Base-by-base conservation (phyloP, 2,329 filamentous ascomycete species). In the Monilinia fructicola region DNA sequence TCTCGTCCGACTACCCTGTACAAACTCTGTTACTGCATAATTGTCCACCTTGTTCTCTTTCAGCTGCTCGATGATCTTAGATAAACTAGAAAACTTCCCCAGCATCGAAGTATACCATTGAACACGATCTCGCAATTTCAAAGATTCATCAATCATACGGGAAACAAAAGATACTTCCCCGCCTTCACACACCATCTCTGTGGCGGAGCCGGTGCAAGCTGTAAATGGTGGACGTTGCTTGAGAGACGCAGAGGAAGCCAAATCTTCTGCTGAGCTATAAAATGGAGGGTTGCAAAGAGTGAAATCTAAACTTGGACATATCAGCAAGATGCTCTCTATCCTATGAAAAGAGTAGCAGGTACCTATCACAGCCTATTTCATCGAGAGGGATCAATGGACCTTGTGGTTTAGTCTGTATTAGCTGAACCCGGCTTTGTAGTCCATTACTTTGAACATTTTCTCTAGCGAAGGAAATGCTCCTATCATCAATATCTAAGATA, bases 261-360 rank as follows among this genome's bases (percentile, higher is more conserved):
- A 85, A 61, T 96, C 92, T 6, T 83, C 78, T 3, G 84, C 79
- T 0, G 91, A 93, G n/a, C 82, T 78, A 80, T 97, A 98, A 79
- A 99, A 99, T 0, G 95, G 95, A 0, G 95, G 95, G 72, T 99
- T 99, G 70, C 90, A 94, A 87, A 98, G 96, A 67, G 86, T 87
- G 76, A 98, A 97, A 75, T 94, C 89, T 54, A 96, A 81, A 3
- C 80, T 82, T 58, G 9, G 55, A 46, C 12, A 50, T 50, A 9
- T 60, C 31, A 73, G 68, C 61, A 67, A 58, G 31, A 26, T 26
- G 9, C 21, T 56, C 53, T 31, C 54, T 53, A 42, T 42, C 64
- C 0, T 2, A 26, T 4, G 44, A n/a, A n/a, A 4, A 21, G 4
- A 16, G 26, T 28, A 35, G 26, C 9, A 59, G 35, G 12, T 60